Conservation (phyloP, 2,329 filamentous ascomycete genomes). For the Fusarium sp. region DNA sequence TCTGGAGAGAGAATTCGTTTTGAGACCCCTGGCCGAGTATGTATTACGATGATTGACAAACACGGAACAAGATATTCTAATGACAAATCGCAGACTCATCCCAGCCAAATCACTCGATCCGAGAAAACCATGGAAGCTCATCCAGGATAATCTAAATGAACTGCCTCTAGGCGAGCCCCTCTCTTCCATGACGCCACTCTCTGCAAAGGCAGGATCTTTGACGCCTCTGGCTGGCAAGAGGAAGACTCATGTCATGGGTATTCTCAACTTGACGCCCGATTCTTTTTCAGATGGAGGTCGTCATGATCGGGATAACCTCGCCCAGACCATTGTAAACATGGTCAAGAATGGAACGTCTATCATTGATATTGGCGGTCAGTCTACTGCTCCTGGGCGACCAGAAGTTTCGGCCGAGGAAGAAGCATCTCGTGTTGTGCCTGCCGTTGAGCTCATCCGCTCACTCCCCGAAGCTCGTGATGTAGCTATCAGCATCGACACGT, state of each 20-base stretch:
- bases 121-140: constrained; percentile 68
- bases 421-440: constrained; percentile 79
- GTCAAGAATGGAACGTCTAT: constrained; percentile 81
- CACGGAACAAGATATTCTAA: background rate
- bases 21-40: constrained; percentile 85
- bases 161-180: constrained; percentile 64
- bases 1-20: constrained; percentile 91
- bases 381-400: constrained; percentile 80
- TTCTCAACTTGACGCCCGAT: constrained; percentile 94
- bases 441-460: constrained; percentile 78
- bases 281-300: constrained; percentile 93
- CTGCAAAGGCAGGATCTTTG: constrained; percentile 61
- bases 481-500: constrained; percentile 93
- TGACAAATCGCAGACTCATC: constrained; percentile 59
- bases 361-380: constrained; percentile 93
- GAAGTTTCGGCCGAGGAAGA: constrained; percentile 81
- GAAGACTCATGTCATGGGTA: constrained; percentile 87
- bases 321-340: constrained; percentile 69
- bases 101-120: constrained; percentile 66
- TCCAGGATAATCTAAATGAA: constrained; percentile 71
- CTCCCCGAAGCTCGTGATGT: constrained; percentile 71
- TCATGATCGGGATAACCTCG: constrained; percentile 67
- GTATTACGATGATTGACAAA: constrained; percentile 39
- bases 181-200: constrained; percentile 70
- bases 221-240: constrained; percentile 69